These are phyloP conservation scores for Begonia peltatifolia DNA, from an alignment of 306 rosid species.

Conservation along the genomic window DNA sequence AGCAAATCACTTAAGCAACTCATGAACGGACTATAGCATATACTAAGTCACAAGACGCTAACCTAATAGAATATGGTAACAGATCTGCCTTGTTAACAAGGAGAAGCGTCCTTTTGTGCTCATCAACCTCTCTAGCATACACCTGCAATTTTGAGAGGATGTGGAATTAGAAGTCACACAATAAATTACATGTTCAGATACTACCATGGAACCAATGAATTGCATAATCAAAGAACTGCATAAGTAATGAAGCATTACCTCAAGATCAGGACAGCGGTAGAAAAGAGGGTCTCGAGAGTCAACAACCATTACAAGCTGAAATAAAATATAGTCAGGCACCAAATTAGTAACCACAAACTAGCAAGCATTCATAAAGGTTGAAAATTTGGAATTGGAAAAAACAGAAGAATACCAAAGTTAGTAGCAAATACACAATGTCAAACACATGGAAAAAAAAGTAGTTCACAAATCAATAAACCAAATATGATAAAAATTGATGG, in stretches of 20 bases:
- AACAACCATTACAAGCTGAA: slow-evolving; percentile 95
- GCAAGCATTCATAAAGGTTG: not conserved
- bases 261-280: slow-evolving; percentile 97
- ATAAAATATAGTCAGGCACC: slow-evolving; percentile 7
- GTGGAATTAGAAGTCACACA: not conserved
- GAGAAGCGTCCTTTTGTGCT: slow-evolving; percentile 75
- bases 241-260: slow-evolving; percentile 29
- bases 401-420: not conserved
- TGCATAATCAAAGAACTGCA: too few relatives aligned
- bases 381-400: not conserved
- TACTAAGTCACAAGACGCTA: slow-evolving; percentile 11
- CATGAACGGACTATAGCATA: slow-evolving; percentile 9
- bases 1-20: slow-evolving; percentile 6
- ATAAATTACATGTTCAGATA: not conserved
- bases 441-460: too few relatives aligned
- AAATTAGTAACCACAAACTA: not conserved
- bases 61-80: slow-evolving; percentile 72
- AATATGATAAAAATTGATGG: too few relatives aligned
- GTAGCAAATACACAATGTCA: too few relatives aligned
- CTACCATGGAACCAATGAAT: too few relatives aligned
- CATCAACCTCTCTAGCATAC: slow-evolving; percentile 68
- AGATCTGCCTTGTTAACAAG: slow-evolving; percentile 96
- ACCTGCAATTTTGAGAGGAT: slow-evolving; percentile 24
- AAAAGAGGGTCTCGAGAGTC: slow-evolving; percentile 87
- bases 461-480: too few relatives aligned